A percentile compares a stretch with the other conserved stretches of the same genome.
phyloP scores from a whole-genome alignment of 106 monocot genomes.

The Hemerocallis citrina region DNA sequence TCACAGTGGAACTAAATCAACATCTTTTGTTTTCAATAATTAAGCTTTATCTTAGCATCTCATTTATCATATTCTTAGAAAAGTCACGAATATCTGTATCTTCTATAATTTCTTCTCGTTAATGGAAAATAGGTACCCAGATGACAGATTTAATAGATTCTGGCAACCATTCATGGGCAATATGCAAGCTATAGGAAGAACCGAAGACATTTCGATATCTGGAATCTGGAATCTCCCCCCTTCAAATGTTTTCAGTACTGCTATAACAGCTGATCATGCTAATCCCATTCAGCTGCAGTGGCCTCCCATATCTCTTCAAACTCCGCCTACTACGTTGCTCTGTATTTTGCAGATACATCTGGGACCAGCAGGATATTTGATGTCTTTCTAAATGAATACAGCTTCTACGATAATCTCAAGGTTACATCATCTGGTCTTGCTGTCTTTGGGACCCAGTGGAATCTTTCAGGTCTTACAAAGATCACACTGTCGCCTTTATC shows the following conservation, averaged over 20 bases:
- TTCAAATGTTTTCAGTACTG: slow-evolving; percentile 47
- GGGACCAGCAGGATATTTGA: slow-evolving; percentile 34
- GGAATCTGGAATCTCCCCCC: slow-evolving; percentile 91
- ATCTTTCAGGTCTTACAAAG: slow-evolving; percentile 56
- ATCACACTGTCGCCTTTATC: slow-evolving; percentile 39
- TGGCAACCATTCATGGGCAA: slow-evolving; percentile 64
- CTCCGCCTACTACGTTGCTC: slow-evolving; percentile 75
- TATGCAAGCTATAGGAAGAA: slow-evolving; percentile 9
- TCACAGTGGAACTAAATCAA: too few relatives aligned
- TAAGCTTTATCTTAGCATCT: too few relatives aligned
- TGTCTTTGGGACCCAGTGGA: slow-evolving; percentile 67
- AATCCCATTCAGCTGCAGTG: slow-evolving; percentile 58
- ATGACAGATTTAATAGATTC: slow-evolving; percentile 72
- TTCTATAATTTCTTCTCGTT: not conserved
- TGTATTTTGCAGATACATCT: slow-evolving; percentile 76
- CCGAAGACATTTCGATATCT: slow-evolving; percentile 37
- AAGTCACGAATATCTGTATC: not conserved
- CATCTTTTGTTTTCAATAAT: too few relatives aligned
- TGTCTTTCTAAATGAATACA: slow-evolving; percentile 60
- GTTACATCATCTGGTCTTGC: slow-evolving; percentile 45
- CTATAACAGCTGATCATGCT: slow-evolving; percentile 32
- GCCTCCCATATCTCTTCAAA: slow-evolving; percentile 57
- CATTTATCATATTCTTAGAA: too few relatives aligned
- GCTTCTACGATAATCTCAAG: slow-evolving; percentile 39
- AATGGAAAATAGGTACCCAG: slow-evolving; percentile 58